Evolutionary conservation across 495 filamentous ascomycete genomes (phyloP), one percentile per base, ranked within the genome.

Genomic region (Podospora pseudocomata): DNA sequence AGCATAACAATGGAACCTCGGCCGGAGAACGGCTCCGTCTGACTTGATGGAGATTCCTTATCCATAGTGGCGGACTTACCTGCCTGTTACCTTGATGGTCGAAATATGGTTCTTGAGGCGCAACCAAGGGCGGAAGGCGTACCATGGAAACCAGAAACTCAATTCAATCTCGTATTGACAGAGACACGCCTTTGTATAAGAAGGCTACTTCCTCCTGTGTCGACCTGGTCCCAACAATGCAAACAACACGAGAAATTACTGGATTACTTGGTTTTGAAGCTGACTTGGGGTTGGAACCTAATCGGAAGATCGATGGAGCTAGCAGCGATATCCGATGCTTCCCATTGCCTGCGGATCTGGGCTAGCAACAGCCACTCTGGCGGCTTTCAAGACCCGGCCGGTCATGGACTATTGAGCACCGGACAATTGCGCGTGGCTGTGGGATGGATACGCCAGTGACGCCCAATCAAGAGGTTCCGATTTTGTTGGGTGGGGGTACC

Each of bases 291-390:
- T 11, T 6, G 39, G 39, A 49, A 49, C 39, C 39, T 49, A 49
- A 49, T 49, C 39, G 39, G 6, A 49, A 11, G 39, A 49, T 49
- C 39, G 39, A 49, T 49, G 39, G 39, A 49, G 39, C 39, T 49
- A 49, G 39, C 6, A 49, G 39, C 39, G 2, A 49, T 49, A 49
- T 49, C 1, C 39, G 39, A 49, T 49, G 39, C 39, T 49, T 16
- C 39, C 39, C 7, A 13, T 49, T 16, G 2, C 13, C 39, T 49
- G 3, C 9, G 39, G 27, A 18, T 61, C 59, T 61, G 26, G 18
- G 72, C 72, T 64, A 65, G 69, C 27, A 30, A 58, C 23, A 64
- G 64, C 23, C 69, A 67, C 7, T 69, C 64, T 13, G 49, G 64
- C 27, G 32, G 20, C n/a, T 28, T 5, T 30, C 59, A 61, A 18